phyloP scores from a whole-genome alignment of 2,329 filamentous ascomycete genomes.

The Neoscytalidium dimidiatum region DNA sequence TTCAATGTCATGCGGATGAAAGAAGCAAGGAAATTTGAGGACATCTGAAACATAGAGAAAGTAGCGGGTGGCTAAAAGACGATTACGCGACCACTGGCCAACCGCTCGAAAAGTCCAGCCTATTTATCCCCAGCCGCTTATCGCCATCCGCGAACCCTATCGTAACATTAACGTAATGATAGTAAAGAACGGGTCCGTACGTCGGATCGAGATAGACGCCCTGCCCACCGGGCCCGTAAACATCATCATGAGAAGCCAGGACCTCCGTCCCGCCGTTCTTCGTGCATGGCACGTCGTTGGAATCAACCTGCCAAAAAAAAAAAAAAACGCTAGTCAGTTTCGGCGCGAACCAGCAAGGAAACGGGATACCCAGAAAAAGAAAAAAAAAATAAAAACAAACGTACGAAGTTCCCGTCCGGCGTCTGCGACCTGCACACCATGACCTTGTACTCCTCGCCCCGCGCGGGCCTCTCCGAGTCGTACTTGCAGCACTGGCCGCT shows the following conservation, averaged over 20 bases:
- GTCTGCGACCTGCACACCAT: slow-evolving; percentile 59
- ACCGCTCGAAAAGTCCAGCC: slow-evolving; percentile 30
- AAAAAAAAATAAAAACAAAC: slow-evolving; percentile 10
- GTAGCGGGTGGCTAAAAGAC: no score
- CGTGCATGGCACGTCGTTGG: slow-evolving; percentile 38
- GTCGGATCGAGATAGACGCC: slow-evolving; percentile 26
- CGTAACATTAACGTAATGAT: slow-evolving; percentile 33
- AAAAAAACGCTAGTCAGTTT: not conserved
- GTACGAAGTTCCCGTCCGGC: slow-evolving; percentile 53
- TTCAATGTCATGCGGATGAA: no score
- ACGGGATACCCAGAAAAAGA: no score
- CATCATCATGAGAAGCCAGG: slow-evolving; percentile 55
- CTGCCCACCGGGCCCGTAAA: slow-evolving; percentile 38
- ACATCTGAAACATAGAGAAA: no score
- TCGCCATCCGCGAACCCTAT: slow-evolving; percentile 29
- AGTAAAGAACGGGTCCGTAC: slow-evolving; percentile 30
- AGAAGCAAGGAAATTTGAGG: no score
- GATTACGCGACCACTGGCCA: no score
- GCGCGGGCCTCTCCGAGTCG: slow-evolving; percentile 48
- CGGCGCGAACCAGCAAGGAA: no score
- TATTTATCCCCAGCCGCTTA: slow-evolving; percentile 35
- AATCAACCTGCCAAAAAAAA: not conserved
- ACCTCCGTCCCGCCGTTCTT: slow-evolving; percentile 61
- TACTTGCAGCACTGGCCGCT: slow-evolving; percentile 62
- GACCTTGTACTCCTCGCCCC: slow-evolving; percentile 64